Base-by-base conservation (phyloP, 1,139 yeast species). In the Yamadazyma blattariae region DNA sequence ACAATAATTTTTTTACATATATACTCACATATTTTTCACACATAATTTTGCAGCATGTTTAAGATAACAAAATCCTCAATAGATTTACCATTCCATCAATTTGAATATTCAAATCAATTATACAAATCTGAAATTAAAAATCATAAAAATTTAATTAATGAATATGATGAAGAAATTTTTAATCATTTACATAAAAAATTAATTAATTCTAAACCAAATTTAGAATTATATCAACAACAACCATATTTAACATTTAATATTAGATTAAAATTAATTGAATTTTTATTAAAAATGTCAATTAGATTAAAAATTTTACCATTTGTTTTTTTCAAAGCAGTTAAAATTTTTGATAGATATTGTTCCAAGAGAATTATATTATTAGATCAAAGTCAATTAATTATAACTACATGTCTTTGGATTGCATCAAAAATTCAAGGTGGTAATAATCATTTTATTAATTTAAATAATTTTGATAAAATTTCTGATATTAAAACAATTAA, bases 361-460 rank as follows among this genome's bases (percentile, higher is more conserved):
- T 77, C 82, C 40, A 78, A 77, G 52, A 62, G 86, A 49, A 71
- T 79, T 8, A 82, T 80, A 2, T 58, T 79, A 32, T 66, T 74
- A 41, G 82, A 75, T 40, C 86, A 79, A 59, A 68, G 78, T 7
- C 83, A 79, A 53, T 63, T 80, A 36, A 81, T 79, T 16, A 72
- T 79, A 29, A 76, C 82, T 29, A 79, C 86, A 15, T 80, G 87
- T 52, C 61, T 80, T 26, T 79, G 86, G 86, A 61, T 80, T 15
- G 75, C 82, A 5, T 73, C 81, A 22, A 80, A 80, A 53, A 62
- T 78, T 3, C 75, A 72, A 56, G 88, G 88, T 30, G 88, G 88
- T 23, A 79, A 82, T 52, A 79, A 79, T 48, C 88, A 80, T 57
- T 77, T 79, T 46, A 73, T 78, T 38, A 78, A 79, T 54, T 66